phyloP scores from a whole-genome alignment of 768 basidiomycete species.

The Pulveroboletus sp. region DNA sequence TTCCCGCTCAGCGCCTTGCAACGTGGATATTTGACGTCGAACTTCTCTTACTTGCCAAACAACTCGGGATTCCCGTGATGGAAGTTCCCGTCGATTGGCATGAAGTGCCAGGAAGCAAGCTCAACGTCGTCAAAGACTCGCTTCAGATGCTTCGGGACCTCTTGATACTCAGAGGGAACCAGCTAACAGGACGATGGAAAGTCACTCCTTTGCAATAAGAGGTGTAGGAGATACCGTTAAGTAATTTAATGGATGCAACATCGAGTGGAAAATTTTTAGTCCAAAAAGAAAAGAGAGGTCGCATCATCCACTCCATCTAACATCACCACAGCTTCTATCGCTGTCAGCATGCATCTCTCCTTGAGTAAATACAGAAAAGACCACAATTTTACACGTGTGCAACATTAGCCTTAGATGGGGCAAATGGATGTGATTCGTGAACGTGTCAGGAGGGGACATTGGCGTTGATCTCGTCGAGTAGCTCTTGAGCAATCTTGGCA shows the following conservation, averaged over 20 bases:
- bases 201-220: conserved; percentile 21
- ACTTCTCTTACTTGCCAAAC: conserved; percentile 78
- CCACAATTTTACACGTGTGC: conserved; percentile 29
- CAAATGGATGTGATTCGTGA: conserved; percentile 17
- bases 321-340: conserved; percentile 20
- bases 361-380: conserved; percentile 28
- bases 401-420: conserved; percentile 33
- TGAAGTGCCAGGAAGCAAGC: conserved; percentile 89
- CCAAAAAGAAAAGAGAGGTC: conserved; percentile 9
- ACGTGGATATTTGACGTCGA: conserved; percentile 99
- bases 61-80: conserved; percentile 67
- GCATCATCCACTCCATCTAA: conserved; percentile 10
- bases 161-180: conserved; percentile 77
- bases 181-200: conserved; percentile 74
- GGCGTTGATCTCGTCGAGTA: conserved; percentile 51
- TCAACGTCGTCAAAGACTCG: conserved; percentile 79
- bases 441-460: conserved; percentile 36
- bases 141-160: conserved; percentile 88
- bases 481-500: conserved; percentile 66
- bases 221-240: conserved; percentile 23
- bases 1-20: conserved; percentile 80
- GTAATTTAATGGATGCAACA: conserved; percentile 22
- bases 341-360: conserved; percentile 19
- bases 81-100: conserved; percentile 93
- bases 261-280: conserved; percentile 4